Percentiles rank a stretch among this genome's conserved stretches.
Evolutionary conservation across 208 protist genomes (phyloP).

Genomic region (Trichomonas gallinae): DNA sequence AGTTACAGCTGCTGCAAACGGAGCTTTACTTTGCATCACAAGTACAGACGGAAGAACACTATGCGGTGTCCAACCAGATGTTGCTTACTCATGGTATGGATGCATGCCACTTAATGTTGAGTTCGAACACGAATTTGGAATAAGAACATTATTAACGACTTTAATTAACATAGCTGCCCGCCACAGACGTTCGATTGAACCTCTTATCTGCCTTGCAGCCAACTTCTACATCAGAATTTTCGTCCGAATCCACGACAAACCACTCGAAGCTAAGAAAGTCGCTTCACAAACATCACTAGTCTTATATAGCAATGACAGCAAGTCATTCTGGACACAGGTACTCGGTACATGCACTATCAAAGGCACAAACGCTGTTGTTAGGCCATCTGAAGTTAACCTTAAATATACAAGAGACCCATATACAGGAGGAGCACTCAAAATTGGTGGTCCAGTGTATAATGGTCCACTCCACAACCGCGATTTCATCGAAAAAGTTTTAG

Average conservation of each 20-base stretch:
- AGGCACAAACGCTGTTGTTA: background rate
- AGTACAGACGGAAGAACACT: slow-evolving; percentile 93
- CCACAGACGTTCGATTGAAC: slow-evolving; percentile 80
- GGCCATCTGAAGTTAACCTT: background rate
- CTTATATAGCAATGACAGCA: slow-evolving; percentile 1
- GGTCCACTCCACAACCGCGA: background rate
- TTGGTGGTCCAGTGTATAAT: background rate
- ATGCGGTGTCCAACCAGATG: slow-evolving; percentile 65
- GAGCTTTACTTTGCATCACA: slow-evolving; percentile 86
- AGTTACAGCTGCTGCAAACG: slow-evolving; percentile 77
- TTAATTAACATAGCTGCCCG: slow-evolving; percentile 61
- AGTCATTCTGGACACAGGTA: background rate
- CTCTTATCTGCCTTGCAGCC: slow-evolving; percentile 79
- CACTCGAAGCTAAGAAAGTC: background rate
- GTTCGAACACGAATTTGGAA: slow-evolving; percentile 75
- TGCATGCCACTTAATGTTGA: slow-evolving; percentile 39
- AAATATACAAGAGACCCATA: background rate
- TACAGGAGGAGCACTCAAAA: background rate
- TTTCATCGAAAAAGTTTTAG: background rate
- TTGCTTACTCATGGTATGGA: slow-evolving; percentile 77
- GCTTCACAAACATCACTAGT: background rate
- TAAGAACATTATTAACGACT: slow-evolving; percentile 77
- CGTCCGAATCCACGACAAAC: slow-evolving; percentile 72
- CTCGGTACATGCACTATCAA: background rate
- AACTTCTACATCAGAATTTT: slow-evolving; percentile 98